A percentile compares a stretch with the other conserved stretches of the same genome.
These are phyloP conservation scores for Dalbergia cultrata DNA, from an alignment of 306 rosid species.

Conservation along the genomic window DNA sequence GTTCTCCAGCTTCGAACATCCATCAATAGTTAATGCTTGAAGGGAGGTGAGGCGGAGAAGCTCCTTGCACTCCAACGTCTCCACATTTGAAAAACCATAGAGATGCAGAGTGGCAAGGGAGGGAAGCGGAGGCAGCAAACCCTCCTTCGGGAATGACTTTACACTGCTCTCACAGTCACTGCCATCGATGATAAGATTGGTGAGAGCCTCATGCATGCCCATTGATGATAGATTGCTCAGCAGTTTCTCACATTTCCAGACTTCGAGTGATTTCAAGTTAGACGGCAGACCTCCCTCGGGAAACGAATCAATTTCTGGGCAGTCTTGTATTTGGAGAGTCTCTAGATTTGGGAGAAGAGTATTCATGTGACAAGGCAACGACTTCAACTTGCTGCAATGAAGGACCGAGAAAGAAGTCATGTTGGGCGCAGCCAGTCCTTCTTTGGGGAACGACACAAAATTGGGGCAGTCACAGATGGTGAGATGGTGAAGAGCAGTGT, in stretches of 20 bases:
- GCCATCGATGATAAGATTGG: neutral
- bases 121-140: neutral
- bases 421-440: too few relatives aligned
- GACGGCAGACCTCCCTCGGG: neutral
- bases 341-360: neutral
- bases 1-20: neutral
- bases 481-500: too few relatives aligned
- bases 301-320: slow-evolving; percentile 1
- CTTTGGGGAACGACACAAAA: too few relatives aligned
- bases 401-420: too few relatives aligned
- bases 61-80: neutral
- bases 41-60: slow-evolving; percentile 38
- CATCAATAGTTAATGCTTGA: fast-evolving
- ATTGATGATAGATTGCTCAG: neutral
- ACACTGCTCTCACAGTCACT: too few relatives aligned
- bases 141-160: neutral
- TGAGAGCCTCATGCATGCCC: neutral
- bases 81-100: neutral
- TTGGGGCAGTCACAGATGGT: too few relatives aligned
- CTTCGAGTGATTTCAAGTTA: neutral
- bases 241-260: neutral
- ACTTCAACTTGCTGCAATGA: neutral
- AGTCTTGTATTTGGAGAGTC: fast-evolving
- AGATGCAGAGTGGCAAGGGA: neutral
- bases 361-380: neutral